Evolutionary conservation across 1,139 yeast species (phyloP), one percentile per base, ranked within the genome.

Genomic region (Kazachstania sp.): DNA sequence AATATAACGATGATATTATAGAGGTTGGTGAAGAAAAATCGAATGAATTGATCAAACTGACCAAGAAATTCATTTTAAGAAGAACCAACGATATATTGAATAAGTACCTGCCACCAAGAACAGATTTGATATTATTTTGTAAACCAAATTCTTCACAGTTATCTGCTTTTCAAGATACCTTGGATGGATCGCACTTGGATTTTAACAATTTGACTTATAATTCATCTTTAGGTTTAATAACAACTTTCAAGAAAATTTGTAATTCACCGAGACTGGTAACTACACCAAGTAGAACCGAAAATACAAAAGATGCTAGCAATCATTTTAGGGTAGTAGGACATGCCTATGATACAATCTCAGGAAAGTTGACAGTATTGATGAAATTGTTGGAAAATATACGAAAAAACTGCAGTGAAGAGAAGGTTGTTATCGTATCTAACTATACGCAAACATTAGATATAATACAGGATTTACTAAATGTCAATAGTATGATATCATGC

Each of bases 391-490:
- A 71, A 4, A 77, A 77, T 49, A 72, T 81, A 8, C 61, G 67
- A 26, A 53, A 55, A 5, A 56, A 57, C 1, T 65, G 73, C 1
- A 69, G 74, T 13, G 95, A 51, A 18, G 66, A 92, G 59, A 92
- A 90, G 61, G 78, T 85, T 3, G 96, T 92, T 0, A 68, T 92
- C 31, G 86, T 90, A 2, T 90, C 97, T 0, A 90, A 92, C 51
- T 92, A 81, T 51, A 92, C 97, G 0, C 84, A 86, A 59, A 88
- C 96, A 0, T 70, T 92, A 43, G 95, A 92, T 61, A 66, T 92
- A 4, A 68, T 92, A 28, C 87, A 86, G 59, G 66, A 67, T 8
- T 60, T 84, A 12, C 62, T 88, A 42, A 68, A 66, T 6, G 74
- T 76, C 28, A 61, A 78, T 35, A 74, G 75, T 45, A 60, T 83